Evolutionary conservation across 2,329 filamentous ascomycete species (phyloP).

Genomic region (Massarina eburnea): DNA sequence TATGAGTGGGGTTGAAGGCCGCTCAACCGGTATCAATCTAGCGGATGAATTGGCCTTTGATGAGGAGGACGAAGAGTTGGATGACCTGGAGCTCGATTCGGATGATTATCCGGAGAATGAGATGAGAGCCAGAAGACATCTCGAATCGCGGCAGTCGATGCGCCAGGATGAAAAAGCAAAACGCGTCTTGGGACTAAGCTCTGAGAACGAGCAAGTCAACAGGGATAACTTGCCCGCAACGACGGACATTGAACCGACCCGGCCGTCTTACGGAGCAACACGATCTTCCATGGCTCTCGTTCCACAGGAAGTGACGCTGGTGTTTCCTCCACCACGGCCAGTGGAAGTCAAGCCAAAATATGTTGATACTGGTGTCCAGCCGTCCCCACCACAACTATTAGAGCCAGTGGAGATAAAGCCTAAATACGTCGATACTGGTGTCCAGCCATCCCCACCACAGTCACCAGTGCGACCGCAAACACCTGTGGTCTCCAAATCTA

Average conservation of each 20-base stretch:
- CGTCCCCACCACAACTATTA: slow-evolving; percentile 76
- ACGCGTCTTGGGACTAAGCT: slow-evolving; percentile 46
- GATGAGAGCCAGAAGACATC: slow-evolving; percentile 40
- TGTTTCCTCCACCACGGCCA: slow-evolving; percentile 35
- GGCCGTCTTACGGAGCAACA: slow-evolving; percentile 21
- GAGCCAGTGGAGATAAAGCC: slow-evolving; percentile 4
- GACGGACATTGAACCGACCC: slow-evolving; percentile 29
- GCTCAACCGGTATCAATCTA: slow-evolving; percentile 70
- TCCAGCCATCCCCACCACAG: slow-evolving; percentile 81
- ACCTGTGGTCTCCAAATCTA: slow-evolving; percentile 21
- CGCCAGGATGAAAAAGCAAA: slow-evolving; percentile 50
- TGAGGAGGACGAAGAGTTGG: slow-evolving; percentile 65
- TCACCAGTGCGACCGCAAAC: slow-evolving; percentile 60
- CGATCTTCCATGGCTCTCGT: slow-evolving; percentile 25
- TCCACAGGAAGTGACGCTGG: slow-evolving; percentile 29
- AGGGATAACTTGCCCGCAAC: slow-evolving; percentile 21
- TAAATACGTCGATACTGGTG: slow-evolving; percentile 71
- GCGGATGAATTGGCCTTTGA: slow-evolving; percentile 91
- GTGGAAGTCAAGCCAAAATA: slow-evolving; percentile 49
- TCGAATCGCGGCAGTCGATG: slow-evolving; percentile 46
- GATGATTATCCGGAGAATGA: slow-evolving; percentile 57
- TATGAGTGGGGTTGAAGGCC: slow-evolving; percentile 60
- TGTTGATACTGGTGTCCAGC: slow-evolving; percentile 77
- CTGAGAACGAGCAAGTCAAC: slow-evolving; percentile 24
- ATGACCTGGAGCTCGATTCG: slow-evolving; percentile 63